phyloP scores from a whole-genome alignment of 192 early-diverging fungal genomes.

The Umbelopsis isabellina region DNA sequence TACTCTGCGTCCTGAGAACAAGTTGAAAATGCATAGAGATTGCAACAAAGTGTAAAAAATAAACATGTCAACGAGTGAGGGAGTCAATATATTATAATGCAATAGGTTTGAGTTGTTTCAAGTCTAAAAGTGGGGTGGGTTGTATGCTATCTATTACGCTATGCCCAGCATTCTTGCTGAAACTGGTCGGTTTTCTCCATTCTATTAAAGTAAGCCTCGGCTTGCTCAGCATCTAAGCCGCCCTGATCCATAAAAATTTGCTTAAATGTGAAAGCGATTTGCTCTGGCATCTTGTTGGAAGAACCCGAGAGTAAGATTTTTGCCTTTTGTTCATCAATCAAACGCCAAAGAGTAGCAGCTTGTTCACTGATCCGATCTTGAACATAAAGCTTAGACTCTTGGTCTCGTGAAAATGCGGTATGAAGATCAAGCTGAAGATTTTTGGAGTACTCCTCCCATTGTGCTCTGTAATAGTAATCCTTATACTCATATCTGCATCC shows the following conservation, averaged over 20 bases:
- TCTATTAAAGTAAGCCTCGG: slow-evolving; percentile 57
- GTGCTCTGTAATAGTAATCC: slow-evolving; percentile 77
- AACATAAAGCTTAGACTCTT: slow-evolving; percentile 80
- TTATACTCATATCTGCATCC: slow-evolving; percentile 73
- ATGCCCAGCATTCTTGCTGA: slow-evolving; percentile 90
- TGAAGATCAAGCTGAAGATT: slow-evolving; percentile 61
- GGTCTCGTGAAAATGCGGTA: slow-evolving; percentile 90
- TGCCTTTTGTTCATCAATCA: slow-evolving; percentile 59
- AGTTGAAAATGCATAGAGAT: too few relatives aligned
- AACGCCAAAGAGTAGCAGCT: slow-evolving; percentile 61
- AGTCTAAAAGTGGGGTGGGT: too few relatives aligned
- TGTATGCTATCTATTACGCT: neutral
- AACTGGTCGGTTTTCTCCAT: slow-evolving; percentile 72
- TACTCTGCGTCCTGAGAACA: too few relatives aligned
- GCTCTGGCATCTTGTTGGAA: slow-evolving; percentile 73
- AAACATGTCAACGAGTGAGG: too few relatives aligned
- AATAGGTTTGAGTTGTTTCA: too few relatives aligned
- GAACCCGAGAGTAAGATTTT: slow-evolving; percentile 77
- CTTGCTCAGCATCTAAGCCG: slow-evolving; percentile 53
- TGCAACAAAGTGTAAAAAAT: too few relatives aligned
- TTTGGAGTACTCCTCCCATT: slow-evolving; percentile 60
- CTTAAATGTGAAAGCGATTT: slow-evolving; percentile 68
- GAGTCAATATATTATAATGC: too few relatives aligned
- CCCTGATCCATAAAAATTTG: slow-evolving; percentile 58
- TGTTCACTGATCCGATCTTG: slow-evolving; percentile 72